Evolutionary conservation across 1,284 basidiomycete genomes (phyloP).

Genomic region (Boletellus deceptivus): DNA sequence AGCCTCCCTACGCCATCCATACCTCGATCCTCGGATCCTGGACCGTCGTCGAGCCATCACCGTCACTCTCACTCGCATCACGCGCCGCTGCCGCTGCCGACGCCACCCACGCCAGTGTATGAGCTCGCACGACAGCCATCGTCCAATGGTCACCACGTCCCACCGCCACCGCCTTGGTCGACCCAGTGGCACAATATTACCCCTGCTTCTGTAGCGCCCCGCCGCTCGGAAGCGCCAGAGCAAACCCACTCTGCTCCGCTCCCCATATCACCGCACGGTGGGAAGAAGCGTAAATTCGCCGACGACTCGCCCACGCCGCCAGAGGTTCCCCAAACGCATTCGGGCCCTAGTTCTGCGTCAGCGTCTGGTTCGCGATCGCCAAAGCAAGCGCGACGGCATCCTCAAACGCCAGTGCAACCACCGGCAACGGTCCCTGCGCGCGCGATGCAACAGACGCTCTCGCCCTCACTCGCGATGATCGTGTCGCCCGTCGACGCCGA

Average conservation of each 20-base stretch:
- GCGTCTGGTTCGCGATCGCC: slow-evolving; percentile 29
- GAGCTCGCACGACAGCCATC: slow-evolving; percentile 33
- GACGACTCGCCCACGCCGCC: slow-evolving; percentile 37
- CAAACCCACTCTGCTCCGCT: slow-evolving; percentile 20
- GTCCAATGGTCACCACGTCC: slow-evolving; percentile 37
- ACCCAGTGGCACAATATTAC: slow-evolving; percentile 46
- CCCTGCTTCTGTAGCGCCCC: slow-evolving; percentile 13
- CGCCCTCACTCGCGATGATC: slow-evolving; percentile 42
- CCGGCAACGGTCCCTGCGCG: slow-evolving; percentile 30
- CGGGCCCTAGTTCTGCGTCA: slow-evolving; percentile 14
- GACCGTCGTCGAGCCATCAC: slow-evolving; percentile 31
- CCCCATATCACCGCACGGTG: slow-evolving; percentile 32
- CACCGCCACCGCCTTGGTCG: slow-evolving; percentile 71
- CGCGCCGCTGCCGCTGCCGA: slow-evolving; percentile 34
- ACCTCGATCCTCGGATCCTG: slow-evolving; percentile 28
- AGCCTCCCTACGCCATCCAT: slow-evolving; percentile 22
- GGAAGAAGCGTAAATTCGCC: slow-evolving; percentile 44
- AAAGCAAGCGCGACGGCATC: slow-evolving; percentile 33
- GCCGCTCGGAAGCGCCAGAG: slow-evolving; percentile 29
- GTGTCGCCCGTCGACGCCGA: slow-evolving; percentile 39
- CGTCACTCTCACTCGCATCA: slow-evolving; percentile 30
- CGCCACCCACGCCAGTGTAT: slow-evolving; percentile 34
- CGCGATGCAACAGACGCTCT: slow-evolving; percentile 45
- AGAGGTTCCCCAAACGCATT: slow-evolving; percentile 11
- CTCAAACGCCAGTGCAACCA: slow-evolving; percentile 32